Conservation (phyloP, 2,329 filamentous ascomycete species). For the Leptographium flavum region DNA sequence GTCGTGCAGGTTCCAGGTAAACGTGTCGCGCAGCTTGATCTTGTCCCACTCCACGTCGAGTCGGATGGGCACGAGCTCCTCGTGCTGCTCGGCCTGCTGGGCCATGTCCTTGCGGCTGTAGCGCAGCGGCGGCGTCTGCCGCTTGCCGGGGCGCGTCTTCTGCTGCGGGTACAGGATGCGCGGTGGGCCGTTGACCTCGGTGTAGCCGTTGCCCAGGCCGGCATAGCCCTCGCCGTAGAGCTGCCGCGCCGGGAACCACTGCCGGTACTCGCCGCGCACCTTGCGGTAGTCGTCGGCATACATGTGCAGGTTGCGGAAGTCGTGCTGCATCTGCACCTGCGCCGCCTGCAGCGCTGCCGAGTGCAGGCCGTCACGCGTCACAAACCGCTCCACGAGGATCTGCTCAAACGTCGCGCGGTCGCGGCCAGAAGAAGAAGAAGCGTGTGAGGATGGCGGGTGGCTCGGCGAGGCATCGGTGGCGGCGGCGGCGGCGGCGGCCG, state of each 20-base stretch:
- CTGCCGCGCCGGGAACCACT: conserved; percentile 39
- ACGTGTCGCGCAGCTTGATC: conserved; percentile 88
- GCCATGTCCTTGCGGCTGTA: conserved; percentile 67
- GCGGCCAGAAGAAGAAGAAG: conserved; percentile 19
- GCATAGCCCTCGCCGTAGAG: conserved; percentile 66
- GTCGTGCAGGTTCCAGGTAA: conserved; percentile 97
- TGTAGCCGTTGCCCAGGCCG: conserved; percentile 78
- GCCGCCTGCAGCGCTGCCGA: conserved; percentile 38
- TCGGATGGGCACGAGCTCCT: conserved; percentile 82
- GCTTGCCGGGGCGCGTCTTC: conserved; percentile 62
- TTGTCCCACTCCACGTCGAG: conserved; percentile 94
- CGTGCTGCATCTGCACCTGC: conserved; percentile 37
- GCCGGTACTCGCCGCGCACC: conserved; percentile 39
- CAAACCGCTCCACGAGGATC: conserved; percentile 38
- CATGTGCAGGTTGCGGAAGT: conserved; percentile 29
- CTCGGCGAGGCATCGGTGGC: background rate
- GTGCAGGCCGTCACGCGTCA: conserved; percentile 39
- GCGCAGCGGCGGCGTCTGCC: conserved; percentile 58
- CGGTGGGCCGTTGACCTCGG: conserved; percentile 53
- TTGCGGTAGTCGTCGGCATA: conserved; percentile 58
- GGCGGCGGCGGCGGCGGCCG: conserved; percentile 3
- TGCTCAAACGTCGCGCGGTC: conserved; percentile 42
- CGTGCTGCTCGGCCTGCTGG: conserved; percentile 76
- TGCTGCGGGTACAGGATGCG: conserved; percentile 67
- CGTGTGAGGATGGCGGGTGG: background rate